Percentiles rank a stretch among this genome's conserved stretches.
These are phyloP conservation scores for Capillidium heterosporum DNA, from an alignment of 371 early-diverging fungal genomes.

Conservation along the genomic window DNA sequence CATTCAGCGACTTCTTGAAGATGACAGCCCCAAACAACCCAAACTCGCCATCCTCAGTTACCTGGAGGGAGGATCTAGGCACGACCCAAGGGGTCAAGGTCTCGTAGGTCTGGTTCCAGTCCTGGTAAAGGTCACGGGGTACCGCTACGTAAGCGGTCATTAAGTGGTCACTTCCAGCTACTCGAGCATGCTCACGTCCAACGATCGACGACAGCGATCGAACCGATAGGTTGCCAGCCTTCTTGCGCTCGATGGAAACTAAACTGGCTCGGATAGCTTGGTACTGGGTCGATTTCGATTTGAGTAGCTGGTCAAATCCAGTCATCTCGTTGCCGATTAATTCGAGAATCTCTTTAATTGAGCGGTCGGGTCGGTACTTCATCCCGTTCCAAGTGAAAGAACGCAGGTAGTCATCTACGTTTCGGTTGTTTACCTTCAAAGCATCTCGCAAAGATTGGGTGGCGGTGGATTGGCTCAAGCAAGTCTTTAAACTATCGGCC, in stretches of 20 bases:
- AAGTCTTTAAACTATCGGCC: slow-evolving; percentile 50
- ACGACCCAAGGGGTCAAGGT: slow-evolving; percentile 82
- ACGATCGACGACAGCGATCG: slow-evolving; percentile 69
- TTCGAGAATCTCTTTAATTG: slow-evolving; percentile 65
- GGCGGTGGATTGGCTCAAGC: slow-evolving; percentile 19
- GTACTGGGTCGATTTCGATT: slow-evolving; percentile 67
- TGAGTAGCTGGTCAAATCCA: slow-evolving; percentile 68
- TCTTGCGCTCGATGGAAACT: slow-evolving; percentile 58
- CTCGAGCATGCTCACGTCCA: slow-evolving; percentile 64
- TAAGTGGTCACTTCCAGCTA: slow-evolving; percentile 83
- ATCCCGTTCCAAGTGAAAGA: slow-evolving; percentile 88
- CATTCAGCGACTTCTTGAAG: slow-evolving; percentile 72
- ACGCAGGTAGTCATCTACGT: slow-evolving; percentile 62
- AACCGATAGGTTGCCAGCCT: slow-evolving; percentile 84
- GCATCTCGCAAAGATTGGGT: slow-evolving; percentile 21
- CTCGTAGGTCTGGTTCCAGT: slow-evolving; percentile 77
- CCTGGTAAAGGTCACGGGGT: slow-evolving; percentile 55
- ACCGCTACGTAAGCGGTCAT: slow-evolving; percentile 87
- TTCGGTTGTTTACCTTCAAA: slow-evolving; percentile 22
- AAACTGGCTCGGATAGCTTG: slow-evolving; percentile 59
- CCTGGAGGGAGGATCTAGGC: slow-evolving; percentile 77
- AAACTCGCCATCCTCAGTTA: slow-evolving; percentile 86
- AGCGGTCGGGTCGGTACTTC: slow-evolving; percentile 87
- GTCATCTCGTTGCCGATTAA: slow-evolving; percentile 65
- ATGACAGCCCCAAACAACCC: slow-evolving; percentile 80